Percentiles rank a stretch among this genome's conserved stretches.
These are phyloP conservation scores for Cenchrus americanus DNA, from an alignment of 176 grass and related monocot genomes.

Conservation along the genomic window DNA sequence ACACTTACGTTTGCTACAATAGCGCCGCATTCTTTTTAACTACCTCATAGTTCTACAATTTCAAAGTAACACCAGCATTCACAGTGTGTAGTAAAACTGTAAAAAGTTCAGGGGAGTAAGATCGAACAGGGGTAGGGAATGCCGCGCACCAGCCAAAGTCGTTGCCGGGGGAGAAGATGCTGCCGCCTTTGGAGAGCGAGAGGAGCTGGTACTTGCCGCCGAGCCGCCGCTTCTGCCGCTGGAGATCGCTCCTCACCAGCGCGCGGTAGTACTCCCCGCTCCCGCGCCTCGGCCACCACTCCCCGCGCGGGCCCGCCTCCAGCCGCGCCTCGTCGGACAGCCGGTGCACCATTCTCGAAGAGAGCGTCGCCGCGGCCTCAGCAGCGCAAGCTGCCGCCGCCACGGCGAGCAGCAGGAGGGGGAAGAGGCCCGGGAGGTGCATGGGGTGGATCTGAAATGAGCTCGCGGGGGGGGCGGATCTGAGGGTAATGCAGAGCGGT, in stretches of 20 bases:
- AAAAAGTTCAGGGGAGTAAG: constrained; percentile 16
- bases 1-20: neutral
- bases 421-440: constrained; percentile 20
- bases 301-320: constrained; percentile 34
- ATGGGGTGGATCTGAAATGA: constrained; percentile 64
- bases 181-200: constrained; percentile 63
- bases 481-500: constrained; percentile 42
- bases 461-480: constrained; percentile 45
- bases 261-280: constrained; percentile 75
- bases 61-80: neutral
- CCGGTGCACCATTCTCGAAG: constrained; percentile 77
- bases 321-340: constrained; percentile 79
- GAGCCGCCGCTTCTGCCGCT: constrained; percentile 65
- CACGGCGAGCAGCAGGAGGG: constrained; percentile 30
- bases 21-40: constrained; percentile 13
- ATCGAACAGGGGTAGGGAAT: constrained; percentile 10
- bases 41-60: neutral
- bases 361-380: constrained; percentile 41
- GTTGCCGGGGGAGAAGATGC: constrained; percentile 56
- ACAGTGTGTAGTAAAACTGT: neutral
- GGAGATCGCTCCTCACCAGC: constrained; percentile 75
- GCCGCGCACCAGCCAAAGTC: constrained; percentile 80
- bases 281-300: constrained; percentile 63
- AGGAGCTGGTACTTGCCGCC: constrained; percentile 58
- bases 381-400: constrained; percentile 16